Base-by-base conservation (phyloP, 2,329 filamentous ascomycete species). In the Phialophora macrospora region DNA sequence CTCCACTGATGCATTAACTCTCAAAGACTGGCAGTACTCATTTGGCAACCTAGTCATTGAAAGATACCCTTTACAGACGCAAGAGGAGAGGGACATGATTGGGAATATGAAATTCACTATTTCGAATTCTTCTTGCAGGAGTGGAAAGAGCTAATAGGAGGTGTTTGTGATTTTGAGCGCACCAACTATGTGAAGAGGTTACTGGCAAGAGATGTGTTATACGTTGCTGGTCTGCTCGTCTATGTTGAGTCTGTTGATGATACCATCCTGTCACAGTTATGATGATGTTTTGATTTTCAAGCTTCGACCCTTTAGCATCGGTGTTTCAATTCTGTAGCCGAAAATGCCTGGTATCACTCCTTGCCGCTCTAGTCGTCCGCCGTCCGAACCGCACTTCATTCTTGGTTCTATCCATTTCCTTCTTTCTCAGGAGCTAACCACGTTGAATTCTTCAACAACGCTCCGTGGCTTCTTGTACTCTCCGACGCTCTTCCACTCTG, bases 371-470 rank as follows among this genome's bases (percentile, higher is more conserved):
- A 4, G 17, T 44, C n/a, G 38, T 5, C 38, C 5, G 38, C 17
- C 14, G 14, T n/a, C 17, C 2, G 24, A 51, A 8, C 22, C 7
- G 7, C 11, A 4, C 14, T n/a, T 7, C n/a, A 20, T 1, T 1
- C 22, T 30, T n/a, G 9, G 7, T 55, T n/a, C 28, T 17, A 8
- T 2, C 5, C 8, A 28, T 34, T 7, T 54, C 1, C 51, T 54
- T 22, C 51, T 34, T 8, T 38, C 17, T 55, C 26, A 22, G 1
- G 24, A 51, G 22, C 22, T 51, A 17, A 22, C 28, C 17, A 54
- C 58, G 24, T 62, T 49, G 8, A 71, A 75, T 44, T 74, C 73
- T 8, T 74, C 71, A 49, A 74, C 73, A 9, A 75, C 74, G 58
- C 73, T 74, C 30, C 66, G 66, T 4, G 72, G 72, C 28, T 62